A percentile compares a stretch with the other conserved stretches of the same genome.
These are phyloP conservation scores for Steccherinum ochraceum DNA, from an alignment of 768 basidiomycete species.

Conservation along the genomic window DNA sequence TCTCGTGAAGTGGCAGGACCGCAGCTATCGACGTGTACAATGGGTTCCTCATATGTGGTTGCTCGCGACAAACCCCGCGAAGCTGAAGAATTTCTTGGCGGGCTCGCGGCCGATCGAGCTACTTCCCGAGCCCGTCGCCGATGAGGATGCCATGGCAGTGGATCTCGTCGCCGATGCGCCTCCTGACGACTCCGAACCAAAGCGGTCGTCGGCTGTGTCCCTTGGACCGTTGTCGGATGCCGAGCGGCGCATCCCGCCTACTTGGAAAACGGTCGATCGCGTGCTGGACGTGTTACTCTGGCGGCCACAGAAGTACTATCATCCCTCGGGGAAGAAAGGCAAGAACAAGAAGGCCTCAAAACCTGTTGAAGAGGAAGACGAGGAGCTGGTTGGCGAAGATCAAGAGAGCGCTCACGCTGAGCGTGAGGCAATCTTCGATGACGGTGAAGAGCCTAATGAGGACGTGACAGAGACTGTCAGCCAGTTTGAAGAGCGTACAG, in stretches of 20 bases:
- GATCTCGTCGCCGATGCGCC: slow-evolving; percentile 23
- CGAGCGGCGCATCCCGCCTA: slow-evolving; percentile 60
- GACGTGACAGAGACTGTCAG: slow-evolving; percentile 52
- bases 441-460: slow-evolving; percentile 59
- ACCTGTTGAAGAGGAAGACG: slow-evolving; percentile 19
- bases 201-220: slow-evolving; percentile 1
- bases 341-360: slow-evolving; percentile 21
- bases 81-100: slow-evolving; percentile 71
- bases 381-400: slow-evolving; percentile 12
- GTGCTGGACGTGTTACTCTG: slow-evolving; percentile 76
- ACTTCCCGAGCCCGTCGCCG: slow-evolving; percentile 37
- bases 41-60: slow-evolving; percentile 97
- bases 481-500: slow-evolving; percentile 48
- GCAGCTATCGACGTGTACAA: slow-evolving; percentile 71
- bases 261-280: slow-evolving; percentile 92
- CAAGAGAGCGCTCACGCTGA: slow-evolving; percentile 25
- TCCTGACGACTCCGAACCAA: slow-evolving; percentile 15
- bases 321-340: slow-evolving; percentile 17
- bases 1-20: slow-evolving; percentile 80
- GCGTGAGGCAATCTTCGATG: slow-evolving; percentile 37
- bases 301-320: slow-evolving; percentile 31
- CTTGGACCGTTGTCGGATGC: slow-evolving; percentile 57
- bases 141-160: slow-evolving; percentile 27
- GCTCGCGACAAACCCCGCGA: slow-evolving; percentile 52
- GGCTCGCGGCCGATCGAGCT: slow-evolving; percentile 66